phyloP scores from a whole-genome alignment of 176 grass and related monocot genomes.

The Thinopyrum elongatum region DNA sequence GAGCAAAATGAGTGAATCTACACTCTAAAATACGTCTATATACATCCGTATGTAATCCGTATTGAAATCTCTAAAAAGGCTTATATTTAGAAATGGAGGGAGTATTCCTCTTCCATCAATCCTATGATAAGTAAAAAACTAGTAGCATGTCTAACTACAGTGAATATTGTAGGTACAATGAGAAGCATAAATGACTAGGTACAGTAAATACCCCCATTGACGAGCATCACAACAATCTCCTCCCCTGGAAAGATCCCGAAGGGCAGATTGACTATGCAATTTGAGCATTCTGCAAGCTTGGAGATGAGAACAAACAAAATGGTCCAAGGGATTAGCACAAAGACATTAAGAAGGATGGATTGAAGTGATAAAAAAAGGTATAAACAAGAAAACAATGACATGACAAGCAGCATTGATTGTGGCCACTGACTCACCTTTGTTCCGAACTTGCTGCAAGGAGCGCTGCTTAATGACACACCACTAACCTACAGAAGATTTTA shows the following conservation, averaged over 20 bases:
- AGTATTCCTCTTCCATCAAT: background rate
- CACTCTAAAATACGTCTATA: no score
- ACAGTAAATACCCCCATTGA: slow-evolving; percentile 8
- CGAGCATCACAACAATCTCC: background rate
- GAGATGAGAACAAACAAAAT: background rate
- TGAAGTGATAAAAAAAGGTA: background rate
- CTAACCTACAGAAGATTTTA: slow-evolving; percentile 45
- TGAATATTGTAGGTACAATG: background rate
- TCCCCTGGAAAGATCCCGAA: background rate
- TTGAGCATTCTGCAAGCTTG: slow-evolving; percentile 8
- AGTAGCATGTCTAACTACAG: background rate
- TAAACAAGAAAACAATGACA: slow-evolving; percentile 13
- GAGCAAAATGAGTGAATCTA: no score
- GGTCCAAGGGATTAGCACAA: background rate
- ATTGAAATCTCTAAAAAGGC: no score
- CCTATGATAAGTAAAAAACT: background rate
- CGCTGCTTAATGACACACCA: slow-evolving; percentile 15
- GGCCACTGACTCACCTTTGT: slow-evolving; percentile 27
- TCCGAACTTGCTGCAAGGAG: slow-evolving; percentile 22
- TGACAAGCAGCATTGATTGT: background rate
- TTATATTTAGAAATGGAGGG: no score
- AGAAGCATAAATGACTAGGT: background rate
- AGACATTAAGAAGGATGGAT: background rate
- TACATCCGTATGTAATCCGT: no score
- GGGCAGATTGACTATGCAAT: background rate